Percentiles rank a stretch among this genome's conserved stretches.
phyloP scores from a whole-genome alignment of 2,329 filamentous ascomycete species.

The Metarhizium humberi region DNA sequence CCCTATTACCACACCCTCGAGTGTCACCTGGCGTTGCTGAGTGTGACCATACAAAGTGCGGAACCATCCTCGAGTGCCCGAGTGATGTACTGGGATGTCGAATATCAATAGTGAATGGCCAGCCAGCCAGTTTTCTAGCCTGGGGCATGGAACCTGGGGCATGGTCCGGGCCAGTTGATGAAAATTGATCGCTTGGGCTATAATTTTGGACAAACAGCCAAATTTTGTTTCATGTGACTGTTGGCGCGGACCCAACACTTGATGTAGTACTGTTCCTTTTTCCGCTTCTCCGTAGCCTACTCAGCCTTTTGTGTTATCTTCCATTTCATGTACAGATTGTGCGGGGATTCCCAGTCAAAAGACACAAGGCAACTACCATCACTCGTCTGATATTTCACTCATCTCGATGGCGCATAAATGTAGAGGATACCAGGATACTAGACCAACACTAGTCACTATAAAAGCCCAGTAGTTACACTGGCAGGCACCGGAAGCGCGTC shows the following conservation, averaged over 20 bases:
- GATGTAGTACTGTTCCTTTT: no score
- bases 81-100: background rate
- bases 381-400: background rate
- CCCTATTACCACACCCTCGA: background rate
- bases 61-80: background rate
- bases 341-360: background rate
- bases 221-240: background rate
- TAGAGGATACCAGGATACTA: background rate
- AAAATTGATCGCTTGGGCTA: background rate
- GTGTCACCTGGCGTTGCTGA: background rate
- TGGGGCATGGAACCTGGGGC: background rate
- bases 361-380: background rate
- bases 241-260: background rate
- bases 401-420: constrained; percentile 1
- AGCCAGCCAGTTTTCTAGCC: background rate
- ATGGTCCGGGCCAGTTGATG: background rate
- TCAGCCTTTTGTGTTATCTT: background rate
- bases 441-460: constrained; percentile 3
- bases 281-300: no score
- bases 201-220: background rate
- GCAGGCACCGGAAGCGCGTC: constrained; percentile 8
- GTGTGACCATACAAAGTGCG: background rate
- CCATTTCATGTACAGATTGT: background rate
- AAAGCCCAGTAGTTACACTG: constrained; percentile 9
- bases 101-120: background rate